These are phyloP conservation scores for Glarea lozoyensis DNA, from an alignment of 495 filamentous ascomycete species.

Conservation along the genomic window DNA sequence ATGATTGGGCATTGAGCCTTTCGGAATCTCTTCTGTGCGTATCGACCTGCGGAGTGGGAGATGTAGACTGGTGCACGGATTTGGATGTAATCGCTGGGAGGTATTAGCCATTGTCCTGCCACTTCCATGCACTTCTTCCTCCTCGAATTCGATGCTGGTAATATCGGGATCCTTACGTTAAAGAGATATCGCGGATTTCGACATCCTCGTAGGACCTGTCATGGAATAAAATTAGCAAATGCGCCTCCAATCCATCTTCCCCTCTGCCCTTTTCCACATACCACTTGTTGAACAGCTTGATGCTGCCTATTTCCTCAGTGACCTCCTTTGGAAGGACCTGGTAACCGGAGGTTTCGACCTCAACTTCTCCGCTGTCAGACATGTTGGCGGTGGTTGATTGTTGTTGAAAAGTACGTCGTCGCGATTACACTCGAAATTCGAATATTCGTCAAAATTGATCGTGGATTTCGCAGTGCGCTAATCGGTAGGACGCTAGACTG, in stretches of 20 bases:
- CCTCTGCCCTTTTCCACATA: background rate
- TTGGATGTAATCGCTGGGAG: conserved; percentile 93
- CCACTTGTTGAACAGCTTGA: conserved; percentile 97
- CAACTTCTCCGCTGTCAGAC: conserved; percentile 94
- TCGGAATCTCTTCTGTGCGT: conserved; percentile 98
- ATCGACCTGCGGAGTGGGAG: conserved; percentile 96
- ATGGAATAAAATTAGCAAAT: conserved; percentile 1
- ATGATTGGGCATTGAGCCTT: conserved; percentile 99
- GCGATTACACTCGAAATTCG: conserved; percentile 1
- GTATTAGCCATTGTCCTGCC: conserved; percentile 11
- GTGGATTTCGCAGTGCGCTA: conserved; percentile 9
- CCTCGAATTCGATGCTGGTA: conserved; percentile 2
- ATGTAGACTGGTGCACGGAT: conserved; percentile 98
- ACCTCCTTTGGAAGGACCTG: conserved; percentile 93
- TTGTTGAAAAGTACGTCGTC: conserved; percentile 7
- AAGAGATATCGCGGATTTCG: conserved; percentile 97
- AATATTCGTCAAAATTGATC: conserved; percentile 2
- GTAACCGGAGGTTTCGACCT: conserved; percentile 72
- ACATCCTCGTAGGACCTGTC: conserved; percentile 91
- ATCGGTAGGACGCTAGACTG: background rate
- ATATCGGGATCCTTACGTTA: conserved; percentile 69
- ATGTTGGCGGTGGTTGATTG: conserved; percentile 41
- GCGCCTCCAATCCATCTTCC: background rate
- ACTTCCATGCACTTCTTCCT: background rate
- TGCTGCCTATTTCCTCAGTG: conserved; percentile 75